A percentile compares a stretch with the other conserved stretches of the same genome.
Conservation (phyloP, 1,139 yeast species). For the Saccharomyces hybrid region DNA sequence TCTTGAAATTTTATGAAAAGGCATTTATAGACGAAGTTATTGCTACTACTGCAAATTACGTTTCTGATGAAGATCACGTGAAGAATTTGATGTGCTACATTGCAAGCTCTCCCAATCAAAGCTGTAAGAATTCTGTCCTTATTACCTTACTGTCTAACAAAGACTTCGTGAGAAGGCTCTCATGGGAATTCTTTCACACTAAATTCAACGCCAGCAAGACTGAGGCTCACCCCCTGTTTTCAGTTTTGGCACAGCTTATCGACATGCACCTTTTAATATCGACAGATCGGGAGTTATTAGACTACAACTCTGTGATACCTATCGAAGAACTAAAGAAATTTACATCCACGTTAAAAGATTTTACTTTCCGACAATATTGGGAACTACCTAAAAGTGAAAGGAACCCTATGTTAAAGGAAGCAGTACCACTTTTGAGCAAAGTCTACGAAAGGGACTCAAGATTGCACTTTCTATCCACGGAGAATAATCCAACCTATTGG, state of each 20-base stretch:
- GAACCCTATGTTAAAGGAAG: constrained; percentile 33
- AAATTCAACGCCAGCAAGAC: neutral
- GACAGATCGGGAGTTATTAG: constrained; percentile 57
- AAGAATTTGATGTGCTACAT: constrained; percentile 14
- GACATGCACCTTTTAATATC: constrained; percentile 57
- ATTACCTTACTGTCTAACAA: constrained; percentile 15
- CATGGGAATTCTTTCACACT: constrained; percentile 29
- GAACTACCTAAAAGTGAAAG: constrained; percentile 18
- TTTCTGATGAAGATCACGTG: neutral
- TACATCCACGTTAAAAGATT: constrained; percentile 43
- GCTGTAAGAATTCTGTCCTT: constrained; percentile 20
- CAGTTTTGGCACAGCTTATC: constrained; percentile 40
- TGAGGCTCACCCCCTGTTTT: constrained; percentile 3
- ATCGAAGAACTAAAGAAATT: constrained; percentile 40
- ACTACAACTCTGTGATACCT: constrained; percentile 38
- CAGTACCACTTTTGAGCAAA: constrained; percentile 55
- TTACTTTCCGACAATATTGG: constrained; percentile 52
- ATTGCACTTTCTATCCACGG: constrained; percentile 39
- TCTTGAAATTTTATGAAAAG: neutral
- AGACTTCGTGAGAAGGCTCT: constrained; percentile 16
- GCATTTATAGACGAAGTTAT: neutral
- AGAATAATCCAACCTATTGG: constrained; percentile 48
- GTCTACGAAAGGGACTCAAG: constrained; percentile 64
- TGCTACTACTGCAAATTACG: neutral
- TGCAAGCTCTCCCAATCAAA: constrained; percentile 18